phyloP scores from a whole-genome alignment of 441 rosid genomes.

The Cnidoscolus chayamansa region DNA sequence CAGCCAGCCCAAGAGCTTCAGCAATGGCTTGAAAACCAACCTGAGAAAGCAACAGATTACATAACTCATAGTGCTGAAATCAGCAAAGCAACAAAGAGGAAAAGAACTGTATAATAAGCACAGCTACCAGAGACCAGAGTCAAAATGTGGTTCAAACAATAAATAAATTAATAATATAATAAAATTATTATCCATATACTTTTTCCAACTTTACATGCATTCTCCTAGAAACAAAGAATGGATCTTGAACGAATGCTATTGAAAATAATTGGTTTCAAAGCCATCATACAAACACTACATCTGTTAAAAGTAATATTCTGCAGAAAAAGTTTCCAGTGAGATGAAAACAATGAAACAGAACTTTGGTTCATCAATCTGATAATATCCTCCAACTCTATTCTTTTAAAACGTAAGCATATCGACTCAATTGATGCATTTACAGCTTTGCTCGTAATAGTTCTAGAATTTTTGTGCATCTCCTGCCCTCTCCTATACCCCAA shows the following conservation, averaged over 20 bases:
- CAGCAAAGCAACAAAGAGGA: constrained; percentile 13
- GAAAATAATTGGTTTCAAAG: not conserved
- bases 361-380: constrained; percentile 7
- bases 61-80: constrained; percentile 21
- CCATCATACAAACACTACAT: not conserved
- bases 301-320: not conserved
- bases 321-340: constrained; percentile 1
- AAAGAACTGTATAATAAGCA: constrained; percentile 6
- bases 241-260: not conserved
- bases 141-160: constrained; percentile 2
- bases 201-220: not conserved
- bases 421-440: not conserved
- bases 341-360: not conserved
- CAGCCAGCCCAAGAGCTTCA: constrained; percentile 97
- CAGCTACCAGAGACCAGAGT: constrained; percentile 14
- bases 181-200: not conserved
- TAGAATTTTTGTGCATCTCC: not conserved
- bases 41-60: constrained; percentile 44
- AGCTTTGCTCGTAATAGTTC: not conserved
- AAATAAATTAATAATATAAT: not conserved
- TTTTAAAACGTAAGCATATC: not conserved
- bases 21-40: constrained; percentile 95
- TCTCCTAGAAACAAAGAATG: not conserved
- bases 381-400: not conserved
- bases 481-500: not conserved